Base-by-base conservation (phyloP, 352 stramenopile species). In the Phytophthora colocasiae region DNA sequence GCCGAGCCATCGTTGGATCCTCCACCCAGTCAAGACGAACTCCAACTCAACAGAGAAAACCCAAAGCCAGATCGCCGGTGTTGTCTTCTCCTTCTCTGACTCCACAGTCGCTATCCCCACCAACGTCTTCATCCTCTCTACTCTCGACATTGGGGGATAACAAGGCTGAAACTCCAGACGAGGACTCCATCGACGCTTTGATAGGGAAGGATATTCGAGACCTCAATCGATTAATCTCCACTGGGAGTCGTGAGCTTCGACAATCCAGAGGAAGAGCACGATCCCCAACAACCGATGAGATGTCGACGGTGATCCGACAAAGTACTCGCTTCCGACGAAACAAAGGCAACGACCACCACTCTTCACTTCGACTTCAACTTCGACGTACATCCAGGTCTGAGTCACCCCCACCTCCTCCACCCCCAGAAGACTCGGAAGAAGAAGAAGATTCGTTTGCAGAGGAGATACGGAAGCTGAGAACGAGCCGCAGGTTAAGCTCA, bases 371-470 rank as follows among this genome's bases (percentile, higher is more conserved):
- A 40, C 40, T 74, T 32, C 27, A 52, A 27, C 6, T 70, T 17
- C 44, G 7, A 15, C 9, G 22, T 8, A 70, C 52, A 36, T 32
- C 50, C 2, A 62, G 34, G 43, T 32, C 17, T 5, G 52, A 72
- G 7, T 69, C 56, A 6, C 67, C 67, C 36, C 63, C 55, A 22
- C 67, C 55, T 8, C 63, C 45, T 19, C 61, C 59, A 58, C 59
- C 60, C 39, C 63, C 49, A 43, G 44, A 48, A n/a, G 41, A 69
- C 6, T 59, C 40, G 9, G 49, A 69, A 9, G 68, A 75, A 11
- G 52, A 67, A 11, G 76, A 82, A n/a, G 77, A 87, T n/a, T 83
- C 71, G 3, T 86, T 90, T 51, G 56, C 64, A 2, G 61, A 82
- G 36, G 78, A 88, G 49, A 64, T 90, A 22, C 59, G 51, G 9